Base-by-base conservation (phyloP, 2,329 filamentous ascomycete species). In the Aaosphaeria arxii region DNA sequence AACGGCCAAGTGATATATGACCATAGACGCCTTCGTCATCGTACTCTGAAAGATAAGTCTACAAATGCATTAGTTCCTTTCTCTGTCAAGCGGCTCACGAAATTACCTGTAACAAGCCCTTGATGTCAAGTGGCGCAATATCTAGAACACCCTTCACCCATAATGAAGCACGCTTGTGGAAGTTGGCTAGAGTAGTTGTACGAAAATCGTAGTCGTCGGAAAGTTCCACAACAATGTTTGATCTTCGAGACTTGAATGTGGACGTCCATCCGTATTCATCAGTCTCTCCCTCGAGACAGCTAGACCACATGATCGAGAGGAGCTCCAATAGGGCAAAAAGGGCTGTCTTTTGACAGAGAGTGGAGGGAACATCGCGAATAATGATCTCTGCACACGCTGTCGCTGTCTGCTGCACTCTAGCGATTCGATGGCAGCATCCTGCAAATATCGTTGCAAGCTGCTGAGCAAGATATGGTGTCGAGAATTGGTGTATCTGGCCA, bases 301-400 rank as follows among this genome's bases (percentile, higher is more conserved):
- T 92, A 42, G 84, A 84, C 92, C 92, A 99, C 86, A 99, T 91
- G 30, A 99, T 81, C 4, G 90, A 92, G 13, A 99, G 76, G 4
- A 99, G 80, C 68, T 99, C 95, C 7, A 99, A 77, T 11, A 99
- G 77, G 2, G 92, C 91, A 71, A 97, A 99, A 0, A 99, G 77
- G 1, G 95, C 95, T 5, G 87, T 85, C 57, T 88, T 88, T 62
- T 96, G 88, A 63, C 92, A 97, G 11, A 99, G 77, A 2, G 89
- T 87, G 4, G 94, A 96, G 1, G 94, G 94, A 5, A 95, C 86
- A 53, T 89, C 84, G 9, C 77, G 80, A 52, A 99, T 86, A 49
- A 99, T 91, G 49, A 86, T 86, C 66, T 96, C 89, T 0, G 92
- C 92, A 57, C 88, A 94, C 29, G 78, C 75, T 52, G 88, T 85